These are phyloP conservation scores for Brettanomyces custersianus DNA, from an alignment of 805 yeast genomes.

Conservation along the genomic window DNA sequence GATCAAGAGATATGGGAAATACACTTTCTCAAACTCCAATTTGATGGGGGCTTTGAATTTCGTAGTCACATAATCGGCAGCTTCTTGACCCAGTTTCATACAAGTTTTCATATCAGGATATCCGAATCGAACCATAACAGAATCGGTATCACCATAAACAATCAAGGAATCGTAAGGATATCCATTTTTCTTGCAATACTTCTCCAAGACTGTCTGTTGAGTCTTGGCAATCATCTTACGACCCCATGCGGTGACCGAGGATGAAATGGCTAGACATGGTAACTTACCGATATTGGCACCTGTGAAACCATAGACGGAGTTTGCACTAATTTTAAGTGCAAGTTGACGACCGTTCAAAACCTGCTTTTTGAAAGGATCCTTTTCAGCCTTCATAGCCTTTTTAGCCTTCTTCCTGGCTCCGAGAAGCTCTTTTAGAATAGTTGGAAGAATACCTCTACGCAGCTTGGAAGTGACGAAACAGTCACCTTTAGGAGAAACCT, in stretches of 20 bases:
- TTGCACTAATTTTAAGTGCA: constrained; percentile 93
- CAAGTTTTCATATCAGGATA: constrained; percentile 68
- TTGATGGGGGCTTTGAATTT: constrained; percentile 81
- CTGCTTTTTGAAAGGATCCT: constrained; percentile 87
- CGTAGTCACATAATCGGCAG: constrained; percentile 80
- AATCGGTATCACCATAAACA: constrained; percentile 97
- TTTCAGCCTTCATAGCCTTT: constrained; percentile 80
- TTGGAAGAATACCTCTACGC: constrained; percentile 85
- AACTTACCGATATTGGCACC: constrained; percentile 98
- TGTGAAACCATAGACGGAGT: constrained; percentile 97
- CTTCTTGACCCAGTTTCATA: constrained; percentile 90
- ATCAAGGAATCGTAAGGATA: constrained; percentile 79
- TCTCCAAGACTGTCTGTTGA: constrained; percentile 73
- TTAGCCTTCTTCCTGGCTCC: constrained; percentile 92
- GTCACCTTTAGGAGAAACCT: constrained; percentile 86
- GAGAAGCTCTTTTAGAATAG: constrained; percentile 79
- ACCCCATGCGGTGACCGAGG: constrained; percentile 93
- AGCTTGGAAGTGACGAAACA: constrained; percentile 63
- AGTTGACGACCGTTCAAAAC: constrained; percentile 95
- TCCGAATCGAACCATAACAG: constrained; percentile 98
- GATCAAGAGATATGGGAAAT: constrained; percentile 86
- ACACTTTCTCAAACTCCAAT: constrained; percentile 92
- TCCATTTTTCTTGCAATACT: constrained; percentile 76
- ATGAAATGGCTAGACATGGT: constrained; percentile 93
- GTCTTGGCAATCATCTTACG: constrained; percentile 95